A percentile compares a stretch with the other conserved stretches of the same genome.
Conservation (phyloP, 2,329 filamentous ascomycete genomes). For the Ciborinia camelliae region DNA sequence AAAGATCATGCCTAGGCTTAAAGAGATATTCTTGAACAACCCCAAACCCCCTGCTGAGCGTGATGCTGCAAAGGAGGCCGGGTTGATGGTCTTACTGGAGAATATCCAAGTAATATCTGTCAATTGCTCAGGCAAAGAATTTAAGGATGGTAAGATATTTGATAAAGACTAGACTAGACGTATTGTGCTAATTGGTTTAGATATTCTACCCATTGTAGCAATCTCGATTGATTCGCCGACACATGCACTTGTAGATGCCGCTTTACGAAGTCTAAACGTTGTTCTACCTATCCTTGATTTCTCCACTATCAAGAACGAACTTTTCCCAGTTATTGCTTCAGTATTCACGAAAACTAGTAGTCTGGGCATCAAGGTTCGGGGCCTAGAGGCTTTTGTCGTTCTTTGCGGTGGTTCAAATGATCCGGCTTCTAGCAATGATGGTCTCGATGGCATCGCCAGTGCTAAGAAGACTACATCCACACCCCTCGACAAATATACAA, state of each 20-base stretch:
- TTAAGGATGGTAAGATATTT: conserved; percentile 72
- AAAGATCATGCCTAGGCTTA: conserved; percentile 77
- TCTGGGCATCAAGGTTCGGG: conserved; percentile 89
- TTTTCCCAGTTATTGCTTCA: conserved; percentile 85
- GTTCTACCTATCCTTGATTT: conserved; percentile 91
- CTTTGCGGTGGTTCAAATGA: conserved; percentile 75
- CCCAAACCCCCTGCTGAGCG: conserved; percentile 59
- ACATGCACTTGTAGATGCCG: conserved; percentile 82
- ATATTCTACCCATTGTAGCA: conserved; percentile 82
- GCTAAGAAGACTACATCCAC: conserved; percentile 62
- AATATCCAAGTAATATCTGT: conserved; percentile 72
- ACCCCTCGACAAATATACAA: conserved; percentile 93
- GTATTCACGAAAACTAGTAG: conserved; percentile 94
- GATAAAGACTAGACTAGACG: conserved; percentile 20
- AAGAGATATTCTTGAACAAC: conserved; percentile 73
- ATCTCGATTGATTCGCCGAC: conserved; percentile 84
- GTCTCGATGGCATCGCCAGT: conserved; percentile 67
- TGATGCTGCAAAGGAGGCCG: conserved; percentile 80
- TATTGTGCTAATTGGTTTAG: conserved; percentile 44
- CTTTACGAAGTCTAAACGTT: conserved; percentile 71
- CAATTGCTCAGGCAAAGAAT: conserved; percentile 86
- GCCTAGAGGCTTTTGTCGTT: conserved; percentile 83
- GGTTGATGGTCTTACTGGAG: conserved; percentile 86
- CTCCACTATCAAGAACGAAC: conserved; percentile 92
- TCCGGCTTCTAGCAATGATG: conserved; percentile 56